phyloP scores from a whole-genome alignment of 1,284 basidiomycete species.

The Ceratobasidium sp. region DNA sequence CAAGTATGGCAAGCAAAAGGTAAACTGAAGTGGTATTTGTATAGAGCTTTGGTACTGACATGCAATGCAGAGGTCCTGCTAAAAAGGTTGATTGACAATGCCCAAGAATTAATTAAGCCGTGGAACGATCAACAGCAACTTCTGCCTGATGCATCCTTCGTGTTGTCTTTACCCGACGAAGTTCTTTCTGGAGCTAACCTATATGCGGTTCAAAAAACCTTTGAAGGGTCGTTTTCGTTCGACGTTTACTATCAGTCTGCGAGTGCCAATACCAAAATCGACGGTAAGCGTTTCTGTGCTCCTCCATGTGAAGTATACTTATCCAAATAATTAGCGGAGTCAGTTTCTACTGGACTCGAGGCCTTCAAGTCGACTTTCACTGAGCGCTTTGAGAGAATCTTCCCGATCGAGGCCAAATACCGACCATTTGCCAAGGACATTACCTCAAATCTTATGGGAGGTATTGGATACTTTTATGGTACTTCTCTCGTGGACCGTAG shows the following conservation, averaged over 20 bases:
- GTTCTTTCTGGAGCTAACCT: constrained; percentile 76
- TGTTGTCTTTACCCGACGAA: constrained; percentile 79
- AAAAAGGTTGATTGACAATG: constrained; percentile 65
- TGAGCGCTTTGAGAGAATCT: constrained; percentile 69
- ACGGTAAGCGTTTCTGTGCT: constrained; percentile 56
- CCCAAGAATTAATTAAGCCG: constrained; percentile 61
- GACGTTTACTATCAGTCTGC: constrained; percentile 85
- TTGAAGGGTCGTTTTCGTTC: constrained; percentile 83
- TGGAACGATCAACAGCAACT: constrained; percentile 61
- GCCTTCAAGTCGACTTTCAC: constrained; percentile 70
- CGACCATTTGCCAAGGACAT: constrained; percentile 83
- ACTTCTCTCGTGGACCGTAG: constrained; percentile 83
- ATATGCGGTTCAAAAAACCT: constrained; percentile 85
- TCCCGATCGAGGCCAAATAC: constrained; percentile 67
- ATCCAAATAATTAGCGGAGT: background rate
- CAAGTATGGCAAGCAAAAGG: constrained; percentile 87
- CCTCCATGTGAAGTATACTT: background rate
- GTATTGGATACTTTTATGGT: constrained; percentile 95
- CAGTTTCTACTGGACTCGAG: constrained; percentile 70
- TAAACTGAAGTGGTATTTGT: constrained; percentile 47
- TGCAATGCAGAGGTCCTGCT: constrained; percentile 66
- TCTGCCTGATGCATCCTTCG: constrained; percentile 79
- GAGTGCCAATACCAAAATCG: constrained; percentile 65
- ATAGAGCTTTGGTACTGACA: background rate
- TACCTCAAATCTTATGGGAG: constrained; percentile 88